Base-by-base conservation (phyloP, 2,329 filamentous ascomycete species). In the Neopestalotiopsis rosae region DNA sequence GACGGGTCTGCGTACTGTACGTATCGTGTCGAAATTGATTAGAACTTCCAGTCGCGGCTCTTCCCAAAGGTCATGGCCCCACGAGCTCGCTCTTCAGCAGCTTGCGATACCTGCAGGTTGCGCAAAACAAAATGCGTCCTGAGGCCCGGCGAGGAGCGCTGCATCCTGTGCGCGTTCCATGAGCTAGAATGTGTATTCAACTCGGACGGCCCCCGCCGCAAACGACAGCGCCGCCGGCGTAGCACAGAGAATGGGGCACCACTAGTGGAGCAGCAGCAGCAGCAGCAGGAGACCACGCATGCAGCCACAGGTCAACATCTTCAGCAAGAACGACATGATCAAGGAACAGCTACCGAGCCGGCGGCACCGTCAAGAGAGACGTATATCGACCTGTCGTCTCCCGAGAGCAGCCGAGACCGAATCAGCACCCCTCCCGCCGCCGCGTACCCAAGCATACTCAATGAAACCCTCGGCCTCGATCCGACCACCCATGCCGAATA, bases 101-200 rank as follows among this genome's bases (percentile, higher is more conserved):
- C 49, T 7, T 65, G 38, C 62, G 62, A 65, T 40, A 38, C 45
- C 38, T 65, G 62, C 42, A 34, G 62, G 14, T 30, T 28, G 62
- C 62, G 62, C 38, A 65, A 65, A 42, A 38, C 45, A 2, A 49
- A 52, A n/a, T 65, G 62, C 38, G 62, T 65, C 28, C 28, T n/a
- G n/a, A 20, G 49, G 42, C 14, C 38, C 14, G 62, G 62, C n/a
- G 49, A 34, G 34, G 38, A 49, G 13, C 20, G 32, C 6, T 65
- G 62, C 62, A 24, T 65, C 13, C 42, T 65, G 17, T 65, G 62
- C 30, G 20, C 62, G 20, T 65, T 52, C 30, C 62, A 65, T 34
- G 34, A 52, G 20, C 62, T 38, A 24, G 38, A 24, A 10, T 65
- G 62, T 28, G 30, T 42, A 13, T 65, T 65, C 58, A 20, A 61